Conservation (phyloP, 1,139 yeast species). For the Candida sp. region DNA sequence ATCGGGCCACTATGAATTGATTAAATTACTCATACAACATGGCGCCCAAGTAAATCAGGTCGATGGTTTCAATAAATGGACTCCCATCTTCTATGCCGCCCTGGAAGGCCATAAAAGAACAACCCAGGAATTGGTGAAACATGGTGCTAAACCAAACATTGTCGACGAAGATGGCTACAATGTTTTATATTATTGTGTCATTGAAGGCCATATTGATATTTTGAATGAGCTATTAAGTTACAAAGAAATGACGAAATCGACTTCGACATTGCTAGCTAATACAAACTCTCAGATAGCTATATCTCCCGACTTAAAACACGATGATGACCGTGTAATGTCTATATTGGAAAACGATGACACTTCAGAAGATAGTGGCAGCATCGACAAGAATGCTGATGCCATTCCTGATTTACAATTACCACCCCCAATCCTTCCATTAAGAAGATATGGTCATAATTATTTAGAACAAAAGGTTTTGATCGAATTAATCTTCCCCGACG, state of each 20-base stretch:
- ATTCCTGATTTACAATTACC: constrained; percentile 92
- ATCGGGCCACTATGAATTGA: constrained; percentile 70
- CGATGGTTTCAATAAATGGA: constrained; percentile 90
- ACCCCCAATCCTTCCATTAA: constrained; percentile 91
- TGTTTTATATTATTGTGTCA: constrained; percentile 86
- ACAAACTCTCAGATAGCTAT: not conserved
- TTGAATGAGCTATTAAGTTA: constrained; percentile 58
- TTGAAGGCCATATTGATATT: constrained; percentile 88
- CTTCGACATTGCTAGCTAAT: not conserved
- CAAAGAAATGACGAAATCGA: constrained; percentile 8
- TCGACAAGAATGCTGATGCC: constrained; percentile 43
- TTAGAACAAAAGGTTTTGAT: constrained; percentile 84
- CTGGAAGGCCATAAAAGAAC: constrained; percentile 78
- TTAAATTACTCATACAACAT: constrained; percentile 61
- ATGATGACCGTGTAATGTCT: constrained; percentile 13
- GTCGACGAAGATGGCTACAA: constrained; percentile 83
- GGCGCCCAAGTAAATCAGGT: constrained; percentile 79
- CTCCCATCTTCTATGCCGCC: constrained; percentile 89
- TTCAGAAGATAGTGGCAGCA: constrained; percentile 36
- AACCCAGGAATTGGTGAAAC: constrained; percentile 65
- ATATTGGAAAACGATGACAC: constrained; percentile 34
- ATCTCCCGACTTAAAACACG: not conserved
- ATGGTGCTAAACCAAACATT: constrained; percentile 68
- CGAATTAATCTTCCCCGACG: constrained; percentile 65
- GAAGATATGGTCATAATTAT: constrained; percentile 95